These are phyloP conservation scores for Phytophthora tentaculata DNA, from an alignment of 352 stramenopile species.

Conservation along the genomic window DNA sequence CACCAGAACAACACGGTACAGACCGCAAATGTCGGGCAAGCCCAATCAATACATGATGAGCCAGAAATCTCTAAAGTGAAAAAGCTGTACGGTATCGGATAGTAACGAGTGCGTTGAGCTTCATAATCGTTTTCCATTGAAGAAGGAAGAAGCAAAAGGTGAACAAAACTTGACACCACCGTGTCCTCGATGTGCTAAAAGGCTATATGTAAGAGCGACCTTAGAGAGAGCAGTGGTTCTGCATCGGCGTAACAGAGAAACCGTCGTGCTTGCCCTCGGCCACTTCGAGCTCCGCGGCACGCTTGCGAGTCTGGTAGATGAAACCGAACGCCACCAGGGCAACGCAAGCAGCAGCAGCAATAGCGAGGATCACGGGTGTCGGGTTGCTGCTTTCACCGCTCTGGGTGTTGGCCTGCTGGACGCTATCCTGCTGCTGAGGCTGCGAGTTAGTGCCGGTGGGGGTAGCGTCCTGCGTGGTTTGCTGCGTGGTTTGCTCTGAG, in stretches of 20 bases:
- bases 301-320: slow-evolving; percentile 80
- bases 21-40: slow-evolving; percentile 6
- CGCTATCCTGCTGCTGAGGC: slow-evolving; percentile 25
- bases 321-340: slow-evolving; percentile 70
- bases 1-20: slow-evolving; percentile 12
- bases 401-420: slow-evolving; percentile 54
- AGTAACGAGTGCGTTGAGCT: slow-evolving; percentile 1
- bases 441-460: slow-evolving; percentile 35
- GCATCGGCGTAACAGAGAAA: slow-evolving; percentile 58
- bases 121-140: slow-evolving; percentile 15
- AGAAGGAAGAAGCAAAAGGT: neutral
- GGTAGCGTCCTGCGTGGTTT: slow-evolving; percentile 28
- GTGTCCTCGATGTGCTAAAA: neutral
- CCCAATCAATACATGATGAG: neutral
- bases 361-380: slow-evolving; percentile 26
- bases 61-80: slow-evolving; percentile 3
- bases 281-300: slow-evolving; percentile 61
- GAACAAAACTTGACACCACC: neutral
- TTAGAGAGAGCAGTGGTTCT: slow-evolving; percentile 65
- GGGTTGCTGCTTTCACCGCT: slow-evolving; percentile 16
- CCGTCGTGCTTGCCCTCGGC: slow-evolving; percentile 57
- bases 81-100: neutral
- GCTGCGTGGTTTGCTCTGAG: slow-evolving; percentile 15
- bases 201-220: neutral
- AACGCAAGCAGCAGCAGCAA: slow-evolving; percentile 40